Conservation (phyloP, 345 rosid species). For the Ricinus communis region DNA sequence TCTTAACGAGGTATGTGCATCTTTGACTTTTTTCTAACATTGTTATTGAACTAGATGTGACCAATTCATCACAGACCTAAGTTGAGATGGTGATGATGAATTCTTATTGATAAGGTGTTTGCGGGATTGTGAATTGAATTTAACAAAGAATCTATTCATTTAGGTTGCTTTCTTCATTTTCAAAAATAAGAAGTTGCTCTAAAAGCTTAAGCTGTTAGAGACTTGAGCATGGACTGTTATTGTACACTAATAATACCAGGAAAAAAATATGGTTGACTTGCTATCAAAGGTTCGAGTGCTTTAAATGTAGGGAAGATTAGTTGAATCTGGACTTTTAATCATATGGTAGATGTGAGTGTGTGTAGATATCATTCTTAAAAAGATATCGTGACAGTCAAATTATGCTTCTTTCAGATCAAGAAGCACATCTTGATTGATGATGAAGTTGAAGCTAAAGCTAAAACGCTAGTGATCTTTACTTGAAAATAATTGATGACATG, state of each 20-base stretch:
- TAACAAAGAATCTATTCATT: neutral
- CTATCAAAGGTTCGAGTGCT: neutral
- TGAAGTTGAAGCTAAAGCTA: neutral
- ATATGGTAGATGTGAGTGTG: neutral
- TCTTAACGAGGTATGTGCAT: slow-evolving; percentile 64
- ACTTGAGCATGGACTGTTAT: neutral
- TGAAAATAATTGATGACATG: neutral
- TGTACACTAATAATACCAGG: neutral
- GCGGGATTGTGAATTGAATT: neutral
- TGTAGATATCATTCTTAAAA: no score
- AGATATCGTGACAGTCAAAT: no score
- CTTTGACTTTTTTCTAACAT: slow-evolving; percentile 13
- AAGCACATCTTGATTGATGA: neutral
- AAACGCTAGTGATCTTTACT: neutral
- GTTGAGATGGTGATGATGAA: neutral
- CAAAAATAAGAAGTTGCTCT: neutral
- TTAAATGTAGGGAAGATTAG: neutral
- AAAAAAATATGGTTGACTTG: neutral
- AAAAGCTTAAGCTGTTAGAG: neutral
- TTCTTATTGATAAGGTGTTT: neutral
- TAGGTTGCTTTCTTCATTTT: neutral
- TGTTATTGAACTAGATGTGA: neutral
- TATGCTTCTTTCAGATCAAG: neutral
- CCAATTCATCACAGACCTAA: neutral
- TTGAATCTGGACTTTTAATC: slow-evolving; percentile 3